phyloP scores from a whole-genome alignment of 495 filamentous ascomycete genomes.

The Penicillium psychrofluorescens region DNA sequence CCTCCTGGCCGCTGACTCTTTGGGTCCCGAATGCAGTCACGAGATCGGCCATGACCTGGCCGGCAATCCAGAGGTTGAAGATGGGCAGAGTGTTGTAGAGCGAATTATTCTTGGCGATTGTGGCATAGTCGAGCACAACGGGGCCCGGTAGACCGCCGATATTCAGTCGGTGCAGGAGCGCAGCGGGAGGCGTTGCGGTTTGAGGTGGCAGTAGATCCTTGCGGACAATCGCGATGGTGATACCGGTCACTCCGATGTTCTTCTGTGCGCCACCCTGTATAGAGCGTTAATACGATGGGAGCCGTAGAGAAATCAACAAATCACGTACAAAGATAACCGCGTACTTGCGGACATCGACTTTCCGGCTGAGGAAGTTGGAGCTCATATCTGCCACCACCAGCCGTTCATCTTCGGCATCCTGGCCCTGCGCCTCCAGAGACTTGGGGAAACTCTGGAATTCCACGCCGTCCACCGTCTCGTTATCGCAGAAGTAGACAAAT shows the following conservation, averaged over 20 bases:
- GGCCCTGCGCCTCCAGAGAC: constrained; percentile 42
- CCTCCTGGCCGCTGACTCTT: constrained; percentile 61
- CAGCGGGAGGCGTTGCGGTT: constrained; percentile 46
- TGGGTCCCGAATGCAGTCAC: constrained; percentile 49
- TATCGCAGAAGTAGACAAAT: constrained; percentile 86
- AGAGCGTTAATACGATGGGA: constrained; percentile 4
- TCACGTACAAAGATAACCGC: constrained; percentile 38
- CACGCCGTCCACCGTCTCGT: constrained; percentile 81
- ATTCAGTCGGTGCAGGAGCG: constrained; percentile 61
- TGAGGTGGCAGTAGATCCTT: constrained; percentile 66
- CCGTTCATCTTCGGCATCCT: constrained; percentile 48
- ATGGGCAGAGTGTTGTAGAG: constrained; percentile 94
- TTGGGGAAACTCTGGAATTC: constrained; percentile 77
- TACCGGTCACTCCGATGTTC: constrained; percentile 78
- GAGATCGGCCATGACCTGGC: constrained; percentile 68
- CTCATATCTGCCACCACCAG: constrained; percentile 82
- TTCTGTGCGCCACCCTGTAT: constrained; percentile 68
- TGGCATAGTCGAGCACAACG: constrained; percentile 72
- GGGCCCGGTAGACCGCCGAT: constrained; percentile 59
- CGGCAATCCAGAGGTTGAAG: constrained; percentile 86
- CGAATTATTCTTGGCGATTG: constrained; percentile 77
- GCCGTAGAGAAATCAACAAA: neutral
- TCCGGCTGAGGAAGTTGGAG: constrained; percentile 57
- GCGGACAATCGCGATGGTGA: constrained; percentile 75
- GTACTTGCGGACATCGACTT: constrained; percentile 64